Evolutionary conservation across 1,284 basidiomycete species (phyloP).

Genomic region (Xerocomus cyaneibrunnescens): DNA sequence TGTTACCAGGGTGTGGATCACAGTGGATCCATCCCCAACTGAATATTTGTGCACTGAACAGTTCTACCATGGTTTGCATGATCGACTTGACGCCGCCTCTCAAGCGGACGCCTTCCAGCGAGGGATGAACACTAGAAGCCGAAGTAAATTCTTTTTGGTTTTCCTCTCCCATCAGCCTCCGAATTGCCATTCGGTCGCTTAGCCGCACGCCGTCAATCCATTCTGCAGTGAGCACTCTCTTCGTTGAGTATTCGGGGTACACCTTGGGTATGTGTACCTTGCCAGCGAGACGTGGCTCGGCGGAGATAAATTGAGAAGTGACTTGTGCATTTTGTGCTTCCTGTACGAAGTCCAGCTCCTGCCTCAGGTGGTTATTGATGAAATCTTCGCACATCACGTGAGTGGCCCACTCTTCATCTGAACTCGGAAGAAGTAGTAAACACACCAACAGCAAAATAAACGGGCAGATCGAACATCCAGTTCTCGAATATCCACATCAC

Average conservation of each 20-base stretch:
- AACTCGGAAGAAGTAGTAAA: background rate
- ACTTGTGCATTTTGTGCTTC: conserved; percentile 70
- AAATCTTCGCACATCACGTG: conserved; percentile 51
- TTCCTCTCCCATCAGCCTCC: conserved; percentile 56
- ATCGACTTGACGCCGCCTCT: conserved; percentile 64
- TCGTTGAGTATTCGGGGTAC: conserved; percentile 70
- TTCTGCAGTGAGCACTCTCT: conserved; percentile 81
- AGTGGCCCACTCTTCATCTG: background rate
- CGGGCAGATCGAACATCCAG: conserved; percentile 74
- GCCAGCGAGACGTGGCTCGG: conserved; percentile 64
- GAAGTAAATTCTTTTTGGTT: conserved; percentile 3
- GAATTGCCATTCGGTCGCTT: conserved; percentile 63
- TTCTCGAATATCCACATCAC: conserved; percentile 78
- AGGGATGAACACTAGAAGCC: conserved; percentile 10
- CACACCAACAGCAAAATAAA: conserved; percentile 71
- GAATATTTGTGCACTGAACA: conserved; percentile 85
- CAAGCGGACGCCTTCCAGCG: conserved; percentile 39
- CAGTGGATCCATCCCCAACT: conserved; percentile 86
- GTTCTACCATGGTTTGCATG: conserved; percentile 80
- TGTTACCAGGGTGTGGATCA: conserved; percentile 81
- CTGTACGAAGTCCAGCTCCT: conserved; percentile 77
- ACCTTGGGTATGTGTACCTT: conserved; percentile 81
- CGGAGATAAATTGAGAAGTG: conserved; percentile 57
- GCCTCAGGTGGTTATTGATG: conserved; percentile 75
- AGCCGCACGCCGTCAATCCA: conserved; percentile 83